A percentile compares a stretch with the other conserved stretches of the same genome.
These are phyloP conservation scores for Encephalitozoon romaleae DNA, from an alignment of 371 early-diverging fungal genomes.

Conservation along the genomic window DNA sequence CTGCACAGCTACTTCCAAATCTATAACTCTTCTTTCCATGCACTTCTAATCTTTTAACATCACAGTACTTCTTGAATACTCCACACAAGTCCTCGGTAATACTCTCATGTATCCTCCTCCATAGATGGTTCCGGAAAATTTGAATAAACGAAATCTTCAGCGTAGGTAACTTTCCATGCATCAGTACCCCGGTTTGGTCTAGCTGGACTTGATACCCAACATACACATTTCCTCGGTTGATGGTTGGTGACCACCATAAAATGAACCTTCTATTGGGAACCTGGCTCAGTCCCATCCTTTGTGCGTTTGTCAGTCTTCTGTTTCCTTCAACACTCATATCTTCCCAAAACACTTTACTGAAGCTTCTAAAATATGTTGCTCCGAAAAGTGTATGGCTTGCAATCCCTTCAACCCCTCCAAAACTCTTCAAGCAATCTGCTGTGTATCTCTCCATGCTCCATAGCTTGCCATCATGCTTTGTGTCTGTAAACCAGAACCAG, in stretches of 20 bases:
- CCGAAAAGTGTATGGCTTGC: slow-evolving; percentile 91
- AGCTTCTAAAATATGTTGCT: slow-evolving; percentile 85
- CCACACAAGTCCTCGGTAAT: slow-evolving; percentile 69
- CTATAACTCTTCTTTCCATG: slow-evolving; percentile 95
- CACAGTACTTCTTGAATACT: not conserved
- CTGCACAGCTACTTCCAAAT: slow-evolving; percentile 77
- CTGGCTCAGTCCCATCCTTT: slow-evolving; percentile 86
- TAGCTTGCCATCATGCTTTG: slow-evolving; percentile 80
- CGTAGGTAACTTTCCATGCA: slow-evolving; percentile 98
- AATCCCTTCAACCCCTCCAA: slow-evolving; percentile 93
- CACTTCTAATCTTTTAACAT: slow-evolving; percentile 60
- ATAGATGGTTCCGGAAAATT: slow-evolving; percentile 94
- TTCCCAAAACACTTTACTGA: slow-evolving; percentile 97
- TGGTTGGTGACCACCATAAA: slow-evolving; percentile 98
- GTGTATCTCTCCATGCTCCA: slow-evolving; percentile 90
- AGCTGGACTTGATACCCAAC: slow-evolving; percentile 97
- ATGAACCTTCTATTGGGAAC: slow-evolving; percentile 99
- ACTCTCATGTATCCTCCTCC: slow-evolving; percentile 96
- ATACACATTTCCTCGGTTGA: slow-evolving; percentile 90
- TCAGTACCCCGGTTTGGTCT: slow-evolving; percentile 92
- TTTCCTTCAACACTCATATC: slow-evolving; percentile 63
- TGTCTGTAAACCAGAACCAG: slow-evolving; percentile 6
- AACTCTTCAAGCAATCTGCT: slow-evolving; percentile 89
- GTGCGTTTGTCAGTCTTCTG: slow-evolving; percentile 71
- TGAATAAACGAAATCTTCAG: slow-evolving; percentile 93